These are phyloP conservation scores for Boletus tylopilopsis DNA, from an alignment of 768 basidiomycete genomes.

Conservation along the genomic window DNA sequence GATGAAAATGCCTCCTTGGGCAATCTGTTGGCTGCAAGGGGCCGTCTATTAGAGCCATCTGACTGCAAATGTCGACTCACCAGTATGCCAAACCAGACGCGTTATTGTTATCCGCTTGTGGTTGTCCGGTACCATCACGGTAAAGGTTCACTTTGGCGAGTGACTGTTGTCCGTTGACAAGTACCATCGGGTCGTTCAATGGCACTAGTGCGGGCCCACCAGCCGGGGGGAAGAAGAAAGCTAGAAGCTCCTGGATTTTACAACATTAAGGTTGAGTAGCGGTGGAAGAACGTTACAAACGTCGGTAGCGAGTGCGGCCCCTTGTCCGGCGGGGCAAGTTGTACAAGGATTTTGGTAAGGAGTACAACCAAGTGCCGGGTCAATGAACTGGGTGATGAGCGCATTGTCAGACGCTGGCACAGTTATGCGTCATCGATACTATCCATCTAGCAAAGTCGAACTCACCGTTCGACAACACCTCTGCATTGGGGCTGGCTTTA, in stretches of 20 bases:
- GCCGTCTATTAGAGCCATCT: background rate
- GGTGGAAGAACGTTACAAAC: conserved; percentile 1
- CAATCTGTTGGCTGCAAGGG: conserved; percentile 18
- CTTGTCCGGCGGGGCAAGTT: conserved; percentile 19
- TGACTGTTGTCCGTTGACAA: conserved; percentile 21
- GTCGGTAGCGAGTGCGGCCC: conserved; percentile 22
- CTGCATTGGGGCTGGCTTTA: conserved; percentile 23
- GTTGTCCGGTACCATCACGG: conserved; percentile 26
- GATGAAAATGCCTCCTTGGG: conserved; percentile 23
- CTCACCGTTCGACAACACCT: conserved; percentile 24
- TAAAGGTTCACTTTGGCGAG: conserved; percentile 28
- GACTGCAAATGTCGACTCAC: conserved; percentile 1
- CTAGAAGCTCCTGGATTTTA: conserved; percentile 19
- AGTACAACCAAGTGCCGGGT: conserved; percentile 24
- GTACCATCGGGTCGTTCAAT: conserved; percentile 25
- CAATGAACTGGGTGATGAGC: conserved; percentile 22
- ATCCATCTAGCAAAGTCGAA: background rate
- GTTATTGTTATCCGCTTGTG: conserved; percentile 20
- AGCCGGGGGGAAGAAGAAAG: conserved; percentile 22
- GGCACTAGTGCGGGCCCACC: conserved; percentile 24
- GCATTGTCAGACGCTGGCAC: conserved; percentile 25
- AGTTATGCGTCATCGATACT: background rate
- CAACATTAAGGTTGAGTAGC: background rate
- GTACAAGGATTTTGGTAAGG: conserved; percentile 26
- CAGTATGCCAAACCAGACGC: conserved; percentile 22